Evolutionary conservation across 202 grass and related monocot species (phyloP), one percentile per base, ranked within the genome.

Genomic region (Dendrocalamus latiflorus): DNA sequence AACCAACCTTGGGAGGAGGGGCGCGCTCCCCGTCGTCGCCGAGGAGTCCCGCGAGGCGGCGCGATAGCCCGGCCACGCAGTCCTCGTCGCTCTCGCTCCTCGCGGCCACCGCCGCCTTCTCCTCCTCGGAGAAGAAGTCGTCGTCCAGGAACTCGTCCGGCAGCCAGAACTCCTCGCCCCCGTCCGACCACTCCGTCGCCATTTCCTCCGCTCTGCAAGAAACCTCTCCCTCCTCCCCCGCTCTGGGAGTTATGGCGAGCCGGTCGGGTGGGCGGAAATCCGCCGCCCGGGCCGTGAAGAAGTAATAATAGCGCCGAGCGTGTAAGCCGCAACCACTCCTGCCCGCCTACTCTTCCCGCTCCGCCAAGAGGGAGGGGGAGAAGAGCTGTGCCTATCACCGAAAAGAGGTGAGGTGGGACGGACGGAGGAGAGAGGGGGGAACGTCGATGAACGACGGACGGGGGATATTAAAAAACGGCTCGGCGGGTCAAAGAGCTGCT

Each of bases 121-220:
- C 89, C 47, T 91, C 94, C 33, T 90, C 81, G 2, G 83, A 82
- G 66, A 93, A 97, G 87, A 97, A 91, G 56, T 97, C 87, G 20
- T 97, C 94, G 20, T 91, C 91, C 0, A 97, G 75, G 42, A 97
- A 93, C 89, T 97, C 94, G 14, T 92, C 88, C 0, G 94, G 94
- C 1, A 97, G 87, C 82, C 61, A 84, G 67, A 91, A 90, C 60
- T 88, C 91, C n/a, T 90, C 94, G n/a, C 81, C 87, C 42, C 80
- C 44, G 43, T 90, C 84, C 0, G 68, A 83, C 36, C 68, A 10
- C 70, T 91, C 79, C 13, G 68, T 79, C 68, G 85, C 69, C 88
- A 91, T 90, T 84, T 84, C 83, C 80, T 81, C 87, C 79, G 69
- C 38, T 6, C 17, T 2, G 2, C 6, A 44, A 41, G 49, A 21